Evolutionary conservation across 176 grass and related monocot species (phyloP).

Genomic region (Miscanthus lutarioriparius): DNA sequence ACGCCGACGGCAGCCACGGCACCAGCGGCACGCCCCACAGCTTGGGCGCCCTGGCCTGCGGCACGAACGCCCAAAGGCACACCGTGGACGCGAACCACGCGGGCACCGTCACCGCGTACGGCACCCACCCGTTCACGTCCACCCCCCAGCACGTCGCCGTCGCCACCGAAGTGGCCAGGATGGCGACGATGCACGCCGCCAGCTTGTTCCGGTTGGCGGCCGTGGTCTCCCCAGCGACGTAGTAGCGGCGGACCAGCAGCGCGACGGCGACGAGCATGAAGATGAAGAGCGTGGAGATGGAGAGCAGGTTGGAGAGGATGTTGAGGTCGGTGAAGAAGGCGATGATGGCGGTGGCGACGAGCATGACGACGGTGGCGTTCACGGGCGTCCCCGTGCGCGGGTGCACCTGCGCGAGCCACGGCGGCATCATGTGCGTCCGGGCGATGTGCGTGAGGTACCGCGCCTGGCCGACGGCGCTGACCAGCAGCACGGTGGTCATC

Average conservation of each 20-base stretch:
- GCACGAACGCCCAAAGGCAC: conserved; percentile 53
- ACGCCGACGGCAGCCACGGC: conserved; percentile 75
- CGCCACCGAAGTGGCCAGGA: conserved; percentile 39
- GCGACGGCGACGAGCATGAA: conserved; percentile 72
- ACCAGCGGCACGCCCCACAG: conserved; percentile 61
- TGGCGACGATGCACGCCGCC: conserved; percentile 28
- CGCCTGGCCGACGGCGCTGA: conserved; percentile 60
- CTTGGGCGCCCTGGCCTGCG: conserved; percentile 55
- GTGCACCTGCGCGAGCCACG: conserved; percentile 56
- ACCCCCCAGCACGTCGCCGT: conserved; percentile 38
- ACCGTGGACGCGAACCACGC: conserved; percentile 44
- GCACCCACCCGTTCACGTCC: conserved; percentile 29
- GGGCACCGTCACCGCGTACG: conserved; percentile 40
- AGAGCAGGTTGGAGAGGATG: conserved; percentile 62
- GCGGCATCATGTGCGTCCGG: conserved; percentile 62
- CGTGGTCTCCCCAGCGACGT: conserved; percentile 53
- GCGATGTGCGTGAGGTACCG: conserved; percentile 69
- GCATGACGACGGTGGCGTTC: conserved; percentile 66
- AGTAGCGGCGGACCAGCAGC: conserved; percentile 57
- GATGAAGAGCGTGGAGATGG: conserved; percentile 80
- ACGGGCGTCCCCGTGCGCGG: conserved; percentile 50
- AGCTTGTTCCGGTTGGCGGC: conserved; percentile 41
- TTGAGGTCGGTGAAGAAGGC: conserved; percentile 60
- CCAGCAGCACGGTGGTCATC: conserved; percentile 76
- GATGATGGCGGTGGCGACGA: conserved; percentile 55